A percentile compares a stretch with the other conserved stretches of the same genome.
These are phyloP conservation scores for Magnusiomyces paraingens DNA, from an alignment of 1,139 yeast species.

Conservation along the genomic window DNA sequence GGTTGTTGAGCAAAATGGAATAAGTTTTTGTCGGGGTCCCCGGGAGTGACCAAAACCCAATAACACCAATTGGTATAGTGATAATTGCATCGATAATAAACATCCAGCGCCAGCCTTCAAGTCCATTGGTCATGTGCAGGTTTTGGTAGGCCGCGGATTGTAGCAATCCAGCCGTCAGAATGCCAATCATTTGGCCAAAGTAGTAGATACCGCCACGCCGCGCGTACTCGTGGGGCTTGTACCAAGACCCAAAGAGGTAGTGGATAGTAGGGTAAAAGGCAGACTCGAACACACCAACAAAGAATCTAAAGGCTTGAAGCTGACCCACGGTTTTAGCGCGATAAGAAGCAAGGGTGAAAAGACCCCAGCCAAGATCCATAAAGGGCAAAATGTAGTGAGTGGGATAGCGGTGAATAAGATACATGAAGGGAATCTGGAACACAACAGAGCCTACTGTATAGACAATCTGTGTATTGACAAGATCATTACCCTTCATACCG, in stretches of 20 bases:
- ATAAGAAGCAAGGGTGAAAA: slow-evolving; percentile 52
- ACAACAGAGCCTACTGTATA: slow-evolving; percentile 53
- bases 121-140: slow-evolving; percentile 43
- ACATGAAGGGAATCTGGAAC: slow-evolving; percentile 44
- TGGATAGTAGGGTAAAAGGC: slow-evolving; percentile 56
- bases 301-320: slow-evolving; percentile 51
- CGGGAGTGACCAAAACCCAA: slow-evolving; percentile 58
- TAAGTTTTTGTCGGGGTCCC: slow-evolving; percentile 53
- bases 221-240: slow-evolving; percentile 50
- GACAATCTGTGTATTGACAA: slow-evolving; percentile 53
- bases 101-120: slow-evolving; percentile 69
- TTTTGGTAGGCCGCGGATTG: slow-evolving; percentile 52
- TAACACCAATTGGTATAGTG: slow-evolving; percentile 52
- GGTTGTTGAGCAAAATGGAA: slow-evolving; percentile 51
- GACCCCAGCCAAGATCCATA: slow-evolving; percentile 60
- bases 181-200: slow-evolving; percentile 55
- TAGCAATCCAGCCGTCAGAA: slow-evolving; percentile 55
- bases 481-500: slow-evolving; percentile 57
- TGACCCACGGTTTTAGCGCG: slow-evolving; percentile 43
- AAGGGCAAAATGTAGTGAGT: slow-evolving; percentile 50
- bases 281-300: slow-evolving; percentile 58
- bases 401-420: slow-evolving; percentile 40
- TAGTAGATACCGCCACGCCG: slow-evolving; percentile 58
- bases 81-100: slow-evolving; percentile 61
- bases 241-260: slow-evolving; percentile 57